These are phyloP conservation scores for Citrus hindsii DNA, from an alignment of 345 rosid species.

Conservation along the genomic window DNA sequence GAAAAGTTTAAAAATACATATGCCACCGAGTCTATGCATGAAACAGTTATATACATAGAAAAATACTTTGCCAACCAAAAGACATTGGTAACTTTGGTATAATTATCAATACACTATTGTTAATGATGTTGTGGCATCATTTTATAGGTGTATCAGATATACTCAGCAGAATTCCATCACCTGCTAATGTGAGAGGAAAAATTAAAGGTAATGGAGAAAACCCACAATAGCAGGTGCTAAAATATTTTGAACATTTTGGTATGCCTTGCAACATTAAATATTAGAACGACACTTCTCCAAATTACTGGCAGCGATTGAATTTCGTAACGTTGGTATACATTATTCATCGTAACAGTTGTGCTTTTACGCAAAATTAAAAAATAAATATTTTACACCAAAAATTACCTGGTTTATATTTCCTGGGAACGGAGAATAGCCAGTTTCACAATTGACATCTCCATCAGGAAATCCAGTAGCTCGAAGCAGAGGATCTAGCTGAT, in stretches of 20 bases:
- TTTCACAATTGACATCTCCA: slow-evolving; percentile 89
- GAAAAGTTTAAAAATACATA: not conserved
- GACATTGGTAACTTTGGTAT: not conserved
- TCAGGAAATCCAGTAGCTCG: slow-evolving; percentile 82
- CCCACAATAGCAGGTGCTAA: not conserved
- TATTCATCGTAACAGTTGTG: slow-evolving; percentile 1
- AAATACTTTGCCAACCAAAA: not conserved
- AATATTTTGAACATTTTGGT: not conserved
- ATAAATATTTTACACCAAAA: slow-evolving; percentile 3
- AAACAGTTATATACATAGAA: slow-evolving; percentile 3
- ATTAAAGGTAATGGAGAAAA: not conserved
- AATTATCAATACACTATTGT: not conserved
- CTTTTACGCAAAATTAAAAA: not conserved
- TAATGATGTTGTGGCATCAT: not conserved
- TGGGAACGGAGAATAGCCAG: slow-evolving; percentile 96
- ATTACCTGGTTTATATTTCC: slow-evolving; percentile 96
- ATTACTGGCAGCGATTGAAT: not conserved
- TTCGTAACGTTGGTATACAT: not conserved
- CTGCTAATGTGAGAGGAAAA: not conserved
- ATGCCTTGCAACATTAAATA: not conserved
- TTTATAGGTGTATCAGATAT: not conserved
- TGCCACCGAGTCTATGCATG: not conserved
- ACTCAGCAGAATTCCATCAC: not conserved
- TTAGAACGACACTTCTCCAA: not conserved
- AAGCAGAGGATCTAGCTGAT: slow-evolving; percentile 96